Evolutionary conservation across 768 basidiomycete species (phyloP), one percentile per base, ranked within the genome.

Genomic region (Boletus reticuloceps): DNA sequence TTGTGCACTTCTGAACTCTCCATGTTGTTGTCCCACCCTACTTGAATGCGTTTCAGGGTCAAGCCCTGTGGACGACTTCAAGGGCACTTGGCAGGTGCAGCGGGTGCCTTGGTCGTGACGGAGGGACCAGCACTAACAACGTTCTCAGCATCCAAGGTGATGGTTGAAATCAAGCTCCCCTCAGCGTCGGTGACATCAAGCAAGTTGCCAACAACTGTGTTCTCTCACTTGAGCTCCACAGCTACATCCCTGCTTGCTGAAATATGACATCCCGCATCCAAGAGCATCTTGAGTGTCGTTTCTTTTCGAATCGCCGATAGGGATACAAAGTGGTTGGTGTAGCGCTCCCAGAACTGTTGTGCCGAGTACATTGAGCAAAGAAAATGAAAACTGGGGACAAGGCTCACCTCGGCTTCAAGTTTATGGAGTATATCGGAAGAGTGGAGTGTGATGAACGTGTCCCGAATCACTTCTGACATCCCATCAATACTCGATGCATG

Each of bases 401-500:
- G 38, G 45, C 82, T 50, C 58, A 91, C 91, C 83, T 98, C 95
- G 4, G 75, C 69, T 8, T 83, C 75, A 0, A 98, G 82, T 61
- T 81, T 83, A 20, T 73, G 73, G 6, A 98, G 81, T 9, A 98
- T 83, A 67, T 95, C 87, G 9, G 90, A 88, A 17, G 88, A 88
- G 71, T 99, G 96, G 16, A 98, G 79, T 1, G 88, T 84, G 54
- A 98, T 89, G 71, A 99, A 99, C 1, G 91, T 93, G 42, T 95
- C 89, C 29, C 96, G 88, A 64, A 98, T 96, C 62, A 90, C 79
- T 45, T 77, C 78, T 0, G 92, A 90, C 94, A 98, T 96, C 49
- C 83, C 74, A 72, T 97, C 91, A 50, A 98, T 88, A 60, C 80
- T 82, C 42, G 75, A 82, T 0, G 97, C 89, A 67, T 99, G 97